Base-by-base conservation (phyloP, 768 basidiomycete species). In the Termitomyces sp. region DNA sequence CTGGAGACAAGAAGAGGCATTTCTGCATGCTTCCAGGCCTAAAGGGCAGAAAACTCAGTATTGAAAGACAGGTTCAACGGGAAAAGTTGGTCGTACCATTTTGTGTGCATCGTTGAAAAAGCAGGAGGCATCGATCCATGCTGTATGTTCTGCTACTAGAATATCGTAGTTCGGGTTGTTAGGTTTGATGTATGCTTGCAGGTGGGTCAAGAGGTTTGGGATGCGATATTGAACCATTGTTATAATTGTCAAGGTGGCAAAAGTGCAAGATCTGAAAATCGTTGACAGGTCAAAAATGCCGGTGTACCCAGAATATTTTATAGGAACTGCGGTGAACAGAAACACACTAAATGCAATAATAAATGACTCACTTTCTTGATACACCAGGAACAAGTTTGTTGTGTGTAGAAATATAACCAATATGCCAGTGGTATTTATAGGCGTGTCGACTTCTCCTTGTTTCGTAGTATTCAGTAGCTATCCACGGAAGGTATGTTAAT, bases 21-120 rank as follows among this genome's bases (percentile, higher is more conserved):
- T 42, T 56, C 59, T 26, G 55, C 55, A 12, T 54, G 36, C 32
- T 56, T 56, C 55, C 44, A 60, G 20, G 55, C 50, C 59, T 60
- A 22, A 6, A 44, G 18, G 16, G 5, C n/a, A n/a, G n/a, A n/a
- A 8, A 9, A 4, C 7, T 34, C 36, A 8, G 7, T 27, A 27
- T 5, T 18, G 18, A 26, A 12, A 10, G 14, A 8, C 10, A 8
- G 14, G 22, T 37, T n/a, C 22, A 39, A 18, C 34, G 26, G 5
- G 2, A 30, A 30, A 30, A 30, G 7, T 30, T 30, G 30, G 13
- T 5, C 12, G 22, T 24, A 44, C 43, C 43, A 5, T 44, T 44
- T 44, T 44, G 22, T 44, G 43, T 14, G 43, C 43, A 39, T 57
- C 56, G n/a, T 22, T 54, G 18, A 57, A 45, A 39, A 57, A 53